These are phyloP conservation scores for Leccinellum rugosiceps DNA, from an alignment of 768 basidiomycete species.

Conservation along the genomic window DNA sequence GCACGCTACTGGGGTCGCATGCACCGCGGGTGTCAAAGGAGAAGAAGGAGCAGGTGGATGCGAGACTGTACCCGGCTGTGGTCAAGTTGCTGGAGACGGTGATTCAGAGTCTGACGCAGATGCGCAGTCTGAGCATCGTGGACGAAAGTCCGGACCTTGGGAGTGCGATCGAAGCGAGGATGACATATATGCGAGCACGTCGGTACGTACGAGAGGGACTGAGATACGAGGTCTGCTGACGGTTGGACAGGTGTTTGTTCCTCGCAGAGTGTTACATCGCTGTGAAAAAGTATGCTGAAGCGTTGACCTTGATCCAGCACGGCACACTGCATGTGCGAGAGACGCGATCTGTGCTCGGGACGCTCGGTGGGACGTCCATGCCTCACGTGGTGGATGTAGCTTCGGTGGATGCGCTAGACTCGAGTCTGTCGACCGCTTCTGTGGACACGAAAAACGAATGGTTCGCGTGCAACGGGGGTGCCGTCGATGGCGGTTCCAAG, in stretches of 20 bases:
- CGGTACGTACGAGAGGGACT: slow-evolving; percentile 43
- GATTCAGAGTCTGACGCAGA: slow-evolving; percentile 80
- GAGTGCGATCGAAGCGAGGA: slow-evolving; percentile 70
- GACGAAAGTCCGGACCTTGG: slow-evolving; percentile 86
- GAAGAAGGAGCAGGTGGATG: slow-evolving; percentile 56
- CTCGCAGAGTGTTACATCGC: slow-evolving; percentile 73
- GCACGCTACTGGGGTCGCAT: slow-evolving; percentile 54
- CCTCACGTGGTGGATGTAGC: slow-evolving; percentile 7
- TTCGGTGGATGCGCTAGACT: slow-evolving; percentile 50
- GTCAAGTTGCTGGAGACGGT: slow-evolving; percentile 87
- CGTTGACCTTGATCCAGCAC: slow-evolving; percentile 67
- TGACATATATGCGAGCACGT: slow-evolving; percentile 71
- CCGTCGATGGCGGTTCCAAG: slow-evolving; percentile 40
- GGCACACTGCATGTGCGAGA: slow-evolving; percentile 74
- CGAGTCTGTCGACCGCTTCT: slow-evolving; percentile 43
- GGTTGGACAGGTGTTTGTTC: slow-evolving; percentile 57
- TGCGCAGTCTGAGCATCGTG: slow-evolving; percentile 78
- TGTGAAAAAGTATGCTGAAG: slow-evolving; percentile 69
- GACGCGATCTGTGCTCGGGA: slow-evolving; percentile 50
- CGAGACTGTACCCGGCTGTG: slow-evolving; percentile 76
- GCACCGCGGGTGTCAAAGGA: slow-evolving; percentile 31
- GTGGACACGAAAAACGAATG: slow-evolving; percentile 65
- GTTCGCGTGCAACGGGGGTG: slow-evolving; percentile 76
- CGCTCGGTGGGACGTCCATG: slow-evolving; percentile 44
- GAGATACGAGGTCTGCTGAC: not conserved